Percentiles rank a stretch among this genome's conserved stretches.
Conservation (phyloP, 495 filamentous ascomycete genomes). For the Penicillium crystallinum region DNA sequence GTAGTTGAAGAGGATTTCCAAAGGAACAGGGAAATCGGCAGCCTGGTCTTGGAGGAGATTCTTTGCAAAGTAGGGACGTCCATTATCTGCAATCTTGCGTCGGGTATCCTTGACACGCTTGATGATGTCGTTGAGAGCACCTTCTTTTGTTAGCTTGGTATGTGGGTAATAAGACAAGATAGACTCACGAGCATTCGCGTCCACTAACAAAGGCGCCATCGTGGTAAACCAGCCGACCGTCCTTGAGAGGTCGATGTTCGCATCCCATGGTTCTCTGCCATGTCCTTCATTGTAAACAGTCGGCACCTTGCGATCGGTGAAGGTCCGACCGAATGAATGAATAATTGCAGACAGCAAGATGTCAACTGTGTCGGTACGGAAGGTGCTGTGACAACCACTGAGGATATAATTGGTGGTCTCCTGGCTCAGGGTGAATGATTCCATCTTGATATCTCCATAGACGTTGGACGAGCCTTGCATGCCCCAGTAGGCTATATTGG, state of each 20-base stretch:
- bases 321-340: conserved; percentile 43
- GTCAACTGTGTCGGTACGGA: conserved; percentile 51
- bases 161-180: not conserved
- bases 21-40: conserved; percentile 46
- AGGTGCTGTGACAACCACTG: conserved; percentile 36
- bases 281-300: conserved; percentile 54
- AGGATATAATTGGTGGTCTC: conserved; percentile 41
- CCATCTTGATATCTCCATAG: conserved; percentile 43
- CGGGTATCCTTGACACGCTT: conserved; percentile 45
- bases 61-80: conserved; percentile 45
- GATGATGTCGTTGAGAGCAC: conserved; percentile 31
- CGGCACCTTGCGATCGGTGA: conserved; percentile 51
- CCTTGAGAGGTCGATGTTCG: conserved; percentile 45
- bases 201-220: conserved; percentile 42
- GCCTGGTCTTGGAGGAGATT: conserved; percentile 44
- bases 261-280: conserved; percentile 50
- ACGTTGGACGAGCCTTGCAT: conserved; percentile 43
- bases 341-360: conserved; percentile 47
- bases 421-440: conserved; percentile 41
- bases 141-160: conserved; percentile 1
- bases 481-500: conserved; percentile 48
- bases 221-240: conserved; percentile 62
- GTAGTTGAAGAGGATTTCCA: conserved; percentile 70
- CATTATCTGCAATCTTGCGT: conserved; percentile 34
- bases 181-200: conserved; percentile 28